Evolutionary conservation across 2,329 filamentous ascomycete species (phyloP).

Genomic region (Ophiostoma sp.): DNA sequence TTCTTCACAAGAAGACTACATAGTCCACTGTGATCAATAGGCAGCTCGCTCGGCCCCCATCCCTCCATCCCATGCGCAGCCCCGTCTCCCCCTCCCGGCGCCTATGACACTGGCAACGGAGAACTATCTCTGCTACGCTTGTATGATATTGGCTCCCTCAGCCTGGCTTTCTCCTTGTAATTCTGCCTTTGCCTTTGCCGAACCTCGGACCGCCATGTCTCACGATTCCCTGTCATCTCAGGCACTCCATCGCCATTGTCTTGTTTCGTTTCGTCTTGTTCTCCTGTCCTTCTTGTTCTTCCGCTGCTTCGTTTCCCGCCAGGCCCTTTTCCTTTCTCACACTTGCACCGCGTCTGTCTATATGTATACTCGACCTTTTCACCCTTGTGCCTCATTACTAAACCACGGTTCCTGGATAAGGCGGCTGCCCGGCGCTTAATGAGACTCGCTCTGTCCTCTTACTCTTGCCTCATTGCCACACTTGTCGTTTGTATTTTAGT

Average conservation of each 20-base stretch:
- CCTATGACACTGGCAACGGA: neutral
- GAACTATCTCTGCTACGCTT: neutral
- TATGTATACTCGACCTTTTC: neutral
- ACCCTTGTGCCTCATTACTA: neutral
- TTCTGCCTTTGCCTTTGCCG: too few species aligned
- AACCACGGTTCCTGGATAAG: neutral
- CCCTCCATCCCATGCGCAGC: neutral
- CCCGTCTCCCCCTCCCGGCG: neutral
- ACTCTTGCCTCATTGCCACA: neutral
- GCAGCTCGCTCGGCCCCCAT: neutral
- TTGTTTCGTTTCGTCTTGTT: too few species aligned
- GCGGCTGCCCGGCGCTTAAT: constrained; percentile 10
- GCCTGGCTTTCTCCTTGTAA: too few species aligned
- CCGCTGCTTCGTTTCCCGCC: too few species aligned
- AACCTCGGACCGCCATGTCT: too few species aligned
- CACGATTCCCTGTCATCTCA: too few species aligned
- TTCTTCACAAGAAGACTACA: neutral
- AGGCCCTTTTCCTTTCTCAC: too few species aligned
- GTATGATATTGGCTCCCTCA: neutral
- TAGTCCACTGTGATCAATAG: neutral
- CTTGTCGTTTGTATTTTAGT: neutral
- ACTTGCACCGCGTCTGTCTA: too few species aligned
- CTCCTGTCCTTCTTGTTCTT: too few species aligned
- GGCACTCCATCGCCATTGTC: too few species aligned
- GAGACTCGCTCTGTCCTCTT: neutral